Evolutionary conservation across 331 rosid genomes (phyloP), one percentile per base, ranked within the genome.

Genomic region (Dryas integrifolia): DNA sequence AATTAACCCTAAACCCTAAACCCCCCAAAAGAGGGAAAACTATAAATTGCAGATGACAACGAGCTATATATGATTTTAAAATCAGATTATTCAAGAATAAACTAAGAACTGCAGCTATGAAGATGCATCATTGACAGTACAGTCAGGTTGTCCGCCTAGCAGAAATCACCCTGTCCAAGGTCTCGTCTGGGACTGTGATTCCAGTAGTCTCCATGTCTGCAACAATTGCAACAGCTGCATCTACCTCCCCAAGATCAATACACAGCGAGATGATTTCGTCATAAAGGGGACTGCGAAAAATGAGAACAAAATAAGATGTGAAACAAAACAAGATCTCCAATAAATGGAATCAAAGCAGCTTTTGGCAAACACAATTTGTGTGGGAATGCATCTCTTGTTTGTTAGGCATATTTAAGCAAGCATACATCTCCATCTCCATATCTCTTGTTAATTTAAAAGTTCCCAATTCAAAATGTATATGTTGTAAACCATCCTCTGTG

Each of bases 201-300:
- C 99, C 96, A 0, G 92, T 65, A 38, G 88, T 89, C 82, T 88
- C 97, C 85, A 92, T 77, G 77, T 89, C 97, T 24, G 97, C 97
- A 65, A 89, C 97, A 69, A 95, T 83, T 64, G 97, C 98, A 74
- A 92, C 87, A 77, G 98, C 98, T 2, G 97, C 97, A 87, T 95
- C 98, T 38, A 84, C 85, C 74, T 95, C 98, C 76, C 93, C 97
- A 40, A 88, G 86, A 77, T 91, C 96, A 48, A 95, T 85, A 76
- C 99, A 92, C 16, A 89, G 70, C 41, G 84, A 82, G 62, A 95
- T 86, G 79, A 92, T 75, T 85, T 95, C 96, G 30, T 89, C 99
- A 65, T 95, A 95, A 38, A 91, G 88, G 0, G 90, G 81, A 66
- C 99, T 95, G 96, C 81, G 72, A 79, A 38, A 57, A 30, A 21